Evolutionary conservation across 306 rosid genomes (phyloP), one percentile per base, ranked within the genome.

Genomic region (Hippophae gyantsensis): DNA sequence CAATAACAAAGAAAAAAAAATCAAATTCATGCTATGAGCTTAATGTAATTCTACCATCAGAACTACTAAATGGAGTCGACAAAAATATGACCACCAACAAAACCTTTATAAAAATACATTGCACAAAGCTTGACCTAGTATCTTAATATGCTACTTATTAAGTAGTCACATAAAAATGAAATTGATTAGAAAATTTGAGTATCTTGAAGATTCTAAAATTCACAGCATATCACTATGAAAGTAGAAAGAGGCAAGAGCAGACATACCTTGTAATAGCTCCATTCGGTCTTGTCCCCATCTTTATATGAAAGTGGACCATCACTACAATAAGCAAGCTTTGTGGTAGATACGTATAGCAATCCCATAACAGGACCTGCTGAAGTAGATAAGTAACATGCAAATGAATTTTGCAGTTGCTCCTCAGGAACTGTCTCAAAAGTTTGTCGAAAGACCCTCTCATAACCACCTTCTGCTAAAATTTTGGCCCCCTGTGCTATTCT

Each of bases 401-500:
- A 92, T 43, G 93, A 86, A 65, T 84, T 86, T 70, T 64, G 84
- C 73, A 92, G 93, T 66, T 55, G 78, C 70, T 92, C 96, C 54
- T 81, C 99, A 3, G 88, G 82, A 78, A 53, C 75, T n/a, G 88
- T 78, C 59, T 83, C 96, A 71, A 88, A 92, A 8, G 96, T 85
- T 42, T 68, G 78, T 26, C 49, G 74, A 75, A 88, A 92, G 65
- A 88, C 84, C 81, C 76, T 88, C 69, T 88, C 93, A 38, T 83
- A 77, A 56, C 99, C 96, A 62, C 99, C 96, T 84, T 92, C 99
- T 7, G 88, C 96, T 40, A 92, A 69, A 58, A 92, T 84, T 79
- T 92, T 92, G 18, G 99, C 88, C 74, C 95, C 95, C 59, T 89
- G 96, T 14, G 99, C 96, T 62, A 92, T 92, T 78, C 99, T 88